phyloP scores from a whole-genome alignment of 2,329 filamentous ascomycete genomes.

The Aureobasidium sp. region DNA sequence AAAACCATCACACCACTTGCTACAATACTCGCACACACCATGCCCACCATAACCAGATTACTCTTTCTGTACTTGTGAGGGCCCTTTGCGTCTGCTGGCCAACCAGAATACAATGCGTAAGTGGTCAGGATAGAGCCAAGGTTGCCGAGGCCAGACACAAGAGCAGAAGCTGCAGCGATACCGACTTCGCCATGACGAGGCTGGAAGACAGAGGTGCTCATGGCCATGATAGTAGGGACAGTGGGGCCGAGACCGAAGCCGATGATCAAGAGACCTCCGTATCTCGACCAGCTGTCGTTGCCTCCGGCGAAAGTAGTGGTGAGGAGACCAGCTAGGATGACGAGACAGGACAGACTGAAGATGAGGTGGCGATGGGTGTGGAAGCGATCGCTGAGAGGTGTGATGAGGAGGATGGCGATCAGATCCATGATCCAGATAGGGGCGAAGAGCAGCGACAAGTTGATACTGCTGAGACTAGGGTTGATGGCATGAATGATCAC shows the following conservation, averaged over 20 bases:
- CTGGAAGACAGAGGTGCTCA: conserved; percentile 88
- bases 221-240: conserved; percentile 89
- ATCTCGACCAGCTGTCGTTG: conserved; percentile 68
- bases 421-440: conserved; percentile 85
- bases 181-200: conserved; percentile 82
- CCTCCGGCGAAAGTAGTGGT: conserved; percentile 68
- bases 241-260: conserved; percentile 87
- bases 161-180: conserved; percentile 74
- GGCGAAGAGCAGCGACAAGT: conserved; percentile 75
- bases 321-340: conserved; percentile 78
- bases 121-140: conserved; percentile 80
- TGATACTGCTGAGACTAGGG: conserved; percentile 61
- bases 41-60: conserved; percentile 83
- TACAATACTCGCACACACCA: conserved; percentile 68
- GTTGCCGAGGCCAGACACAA: conserved; percentile 83
- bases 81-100: conserved; percentile 60
- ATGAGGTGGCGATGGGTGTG: conserved; percentile 71
- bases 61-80: conserved; percentile 72
- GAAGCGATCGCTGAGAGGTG: conserved; percentile 80
- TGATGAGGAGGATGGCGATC: conserved; percentile 76
- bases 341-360: conserved; percentile 66
- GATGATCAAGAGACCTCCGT: conserved; percentile 81
- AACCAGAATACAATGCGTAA: conserved; percentile 82
- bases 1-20: conserved; percentile 63
- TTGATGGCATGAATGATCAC: conserved; percentile 79